Conservation (phyloP, 2,329 filamentous ascomycete genomes). For the Botryotinia narcissicola region DNA sequence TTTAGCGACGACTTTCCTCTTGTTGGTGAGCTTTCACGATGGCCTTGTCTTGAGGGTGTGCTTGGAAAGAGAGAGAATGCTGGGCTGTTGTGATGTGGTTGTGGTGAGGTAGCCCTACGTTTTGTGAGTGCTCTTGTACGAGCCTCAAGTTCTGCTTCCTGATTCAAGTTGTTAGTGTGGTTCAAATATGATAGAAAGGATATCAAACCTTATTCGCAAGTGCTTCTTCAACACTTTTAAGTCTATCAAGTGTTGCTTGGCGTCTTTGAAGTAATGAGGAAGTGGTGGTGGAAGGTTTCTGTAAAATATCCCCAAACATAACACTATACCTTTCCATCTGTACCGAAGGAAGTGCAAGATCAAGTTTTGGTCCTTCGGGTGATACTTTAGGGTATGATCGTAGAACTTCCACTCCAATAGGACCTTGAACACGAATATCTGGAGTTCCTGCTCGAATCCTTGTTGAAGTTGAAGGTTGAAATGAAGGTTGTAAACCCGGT, state of each 20-base stretch:
- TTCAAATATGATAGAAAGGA: constrained; percentile 17
- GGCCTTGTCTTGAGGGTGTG: constrained; percentile 29
- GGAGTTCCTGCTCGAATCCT: constrained; percentile 21
- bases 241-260: constrained; percentile 57
- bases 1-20: constrained; percentile 29
- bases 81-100: constrained; percentile 45
- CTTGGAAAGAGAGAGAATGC: constrained; percentile 43
- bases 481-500: constrained; percentile 26
- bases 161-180: constrained; percentile 29
- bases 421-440: constrained; percentile 31
- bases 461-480: background rate
- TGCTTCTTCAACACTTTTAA: constrained; percentile 53
- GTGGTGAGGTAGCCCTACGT: constrained; percentile 51
- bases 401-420: constrained; percentile 19
- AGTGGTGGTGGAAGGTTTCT: constrained; percentile 36
- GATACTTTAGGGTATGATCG: constrained; percentile 9
- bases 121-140: constrained; percentile 34
- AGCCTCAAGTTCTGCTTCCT: constrained; percentile 41
- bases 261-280: constrained; percentile 51
- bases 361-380: constrained; percentile 48
- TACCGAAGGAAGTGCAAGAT: constrained; percentile 76
- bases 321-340: constrained; percentile 88
- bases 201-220: constrained; percentile 40
- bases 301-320: constrained; percentile 81
- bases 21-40: constrained; percentile 22